phyloP scores from a whole-genome alignment of 2,329 filamentous ascomycete species.

The Dothistroma septosporum region DNA sequence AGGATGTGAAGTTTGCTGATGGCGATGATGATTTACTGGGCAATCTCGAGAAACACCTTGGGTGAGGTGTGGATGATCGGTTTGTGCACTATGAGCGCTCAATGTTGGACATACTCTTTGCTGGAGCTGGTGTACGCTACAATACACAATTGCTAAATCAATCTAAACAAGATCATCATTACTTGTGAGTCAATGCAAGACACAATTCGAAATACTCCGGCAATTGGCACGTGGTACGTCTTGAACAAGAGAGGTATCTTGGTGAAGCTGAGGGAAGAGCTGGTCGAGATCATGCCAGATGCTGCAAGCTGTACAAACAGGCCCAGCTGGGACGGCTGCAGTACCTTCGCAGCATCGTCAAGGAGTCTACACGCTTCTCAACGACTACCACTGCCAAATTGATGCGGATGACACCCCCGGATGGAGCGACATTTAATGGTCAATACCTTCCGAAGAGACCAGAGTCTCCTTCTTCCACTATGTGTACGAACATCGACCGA shows the following conservation, averaged over 20 bases:
- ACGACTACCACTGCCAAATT: background rate
- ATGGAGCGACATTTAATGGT: background rate
- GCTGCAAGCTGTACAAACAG: background rate
- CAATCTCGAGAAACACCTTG: constrained; percentile 29
- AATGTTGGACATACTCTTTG: background rate
- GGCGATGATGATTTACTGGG: constrained; percentile 31
- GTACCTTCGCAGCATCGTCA: background rate
- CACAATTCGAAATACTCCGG: too few relatives aligned
- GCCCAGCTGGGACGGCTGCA: background rate
- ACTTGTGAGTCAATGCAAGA: too few relatives aligned
- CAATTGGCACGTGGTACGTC: background rate
- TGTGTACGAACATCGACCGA: background rate
- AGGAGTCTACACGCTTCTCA: background rate
- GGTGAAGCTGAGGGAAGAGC: background rate
- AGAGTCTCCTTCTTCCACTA: background rate
- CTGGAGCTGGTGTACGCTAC: background rate
- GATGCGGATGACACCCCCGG: background rate
- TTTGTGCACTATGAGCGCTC: background rate
- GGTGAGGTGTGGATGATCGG: background rate
- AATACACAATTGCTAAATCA: too few relatives aligned
- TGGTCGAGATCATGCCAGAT: background rate
- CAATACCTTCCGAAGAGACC: background rate
- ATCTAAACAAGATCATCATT: too few relatives aligned
- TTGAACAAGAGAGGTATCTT: background rate
- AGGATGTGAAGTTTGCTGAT: constrained; percentile 19